phyloP scores from a whole-genome alignment of 2,329 filamentous ascomycete species.

The Didymella keratinophila region DNA sequence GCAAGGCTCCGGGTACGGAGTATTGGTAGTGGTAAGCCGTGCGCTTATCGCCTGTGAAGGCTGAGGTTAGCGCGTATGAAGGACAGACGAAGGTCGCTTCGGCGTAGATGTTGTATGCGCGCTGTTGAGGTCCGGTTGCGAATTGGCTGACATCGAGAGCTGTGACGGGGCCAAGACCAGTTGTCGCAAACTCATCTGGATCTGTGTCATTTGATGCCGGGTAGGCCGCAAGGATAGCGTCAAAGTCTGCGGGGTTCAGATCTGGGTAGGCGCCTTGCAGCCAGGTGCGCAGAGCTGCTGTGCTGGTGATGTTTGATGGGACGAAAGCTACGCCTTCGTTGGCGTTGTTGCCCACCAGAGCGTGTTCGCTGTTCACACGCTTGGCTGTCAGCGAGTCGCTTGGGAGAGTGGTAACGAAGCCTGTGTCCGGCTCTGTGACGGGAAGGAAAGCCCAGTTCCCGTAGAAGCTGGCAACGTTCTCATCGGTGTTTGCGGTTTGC shows the following conservation, averaged over 20 bases:
- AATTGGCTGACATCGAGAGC: slow-evolving; percentile 60
- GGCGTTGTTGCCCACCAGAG: slow-evolving; percentile 55
- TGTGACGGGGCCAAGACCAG: slow-evolving; percentile 48
- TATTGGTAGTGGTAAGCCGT: slow-evolving; percentile 32
- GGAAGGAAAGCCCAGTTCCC: slow-evolving; percentile 55
- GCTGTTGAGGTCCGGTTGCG: slow-evolving; percentile 63
- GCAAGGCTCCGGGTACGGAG: slow-evolving; percentile 29
- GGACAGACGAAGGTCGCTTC: slow-evolving; percentile 66
- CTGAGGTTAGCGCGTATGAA: slow-evolving; percentile 63
- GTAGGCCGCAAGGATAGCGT: slow-evolving; percentile 51
- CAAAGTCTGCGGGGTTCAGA: slow-evolving; percentile 50
- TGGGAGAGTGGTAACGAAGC: slow-evolving; percentile 49
- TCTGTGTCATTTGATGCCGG: slow-evolving; percentile 37
- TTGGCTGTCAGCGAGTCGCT: slow-evolving; percentile 47
- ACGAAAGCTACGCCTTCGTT: slow-evolving; percentile 60
- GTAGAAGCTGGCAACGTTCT: slow-evolving; percentile 46
- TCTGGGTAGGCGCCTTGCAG: slow-evolving; percentile 52
- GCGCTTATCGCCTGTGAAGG: slow-evolving; percentile 42
- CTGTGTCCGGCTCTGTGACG: slow-evolving; percentile 49
- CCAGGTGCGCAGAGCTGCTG: slow-evolving; percentile 52
- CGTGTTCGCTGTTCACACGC: slow-evolving; percentile 49
- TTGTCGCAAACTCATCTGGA: neutral
- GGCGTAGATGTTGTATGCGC: slow-evolving; percentile 61
- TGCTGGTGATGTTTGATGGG: slow-evolving; percentile 54
- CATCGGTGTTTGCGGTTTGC: slow-evolving; percentile 47